Conservation (phyloP, 495 filamentous ascomycete genomes). For the Talaromyces stipitatus region DNA sequence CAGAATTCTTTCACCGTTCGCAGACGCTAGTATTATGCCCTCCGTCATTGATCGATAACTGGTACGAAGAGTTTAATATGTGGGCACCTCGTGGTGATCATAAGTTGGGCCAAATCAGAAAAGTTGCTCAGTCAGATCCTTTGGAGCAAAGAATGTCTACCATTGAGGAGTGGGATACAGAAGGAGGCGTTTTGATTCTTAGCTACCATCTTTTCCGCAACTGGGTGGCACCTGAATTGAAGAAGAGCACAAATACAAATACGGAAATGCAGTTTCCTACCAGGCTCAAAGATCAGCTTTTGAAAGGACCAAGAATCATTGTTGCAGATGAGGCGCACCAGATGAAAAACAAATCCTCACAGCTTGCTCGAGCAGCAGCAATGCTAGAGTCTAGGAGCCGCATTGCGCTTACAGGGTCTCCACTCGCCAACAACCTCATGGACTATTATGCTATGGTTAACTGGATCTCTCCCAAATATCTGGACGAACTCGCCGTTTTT, state of each 20-base stretch:
- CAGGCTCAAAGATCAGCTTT: slow-evolving; percentile 37
- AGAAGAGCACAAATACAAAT: slow-evolving; percentile 9
- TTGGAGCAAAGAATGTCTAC: slow-evolving; percentile 26
- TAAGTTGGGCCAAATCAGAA: slow-evolving; percentile 43
- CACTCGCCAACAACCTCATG: slow-evolving; percentile 69
- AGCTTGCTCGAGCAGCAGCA: slow-evolving; percentile 43
- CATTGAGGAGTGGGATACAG: slow-evolving; percentile 50
- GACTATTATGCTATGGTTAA: slow-evolving; percentile 85
- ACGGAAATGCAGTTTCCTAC: slow-evolving; percentile 28
- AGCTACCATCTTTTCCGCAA: slow-evolving; percentile 62
- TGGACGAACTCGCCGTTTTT: slow-evolving; percentile 63
- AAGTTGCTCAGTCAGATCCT: slow-evolving; percentile 29
- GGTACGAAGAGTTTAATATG: slow-evolving; percentile 64
- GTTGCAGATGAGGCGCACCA: slow-evolving; percentile 82
- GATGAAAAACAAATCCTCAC: slow-evolving; percentile 55
- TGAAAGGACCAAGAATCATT: slow-evolving; percentile 61
- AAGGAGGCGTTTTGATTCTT: slow-evolving; percentile 68
- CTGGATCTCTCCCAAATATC: slow-evolving; percentile 75
- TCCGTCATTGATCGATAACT: slow-evolving; percentile 68
- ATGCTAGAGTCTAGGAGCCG: slow-evolving; percentile 60
- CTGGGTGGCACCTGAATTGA: slow-evolving; percentile 30
- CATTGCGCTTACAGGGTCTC: slow-evolving; percentile 84
- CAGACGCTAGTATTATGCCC: slow-evolving; percentile 72
- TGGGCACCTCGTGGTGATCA: slow-evolving; percentile 54
- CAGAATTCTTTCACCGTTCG: slow-evolving; percentile 48